Evolutionary conservation across 192 early-diverging fungal species (phyloP), one percentile per base, ranked within the genome.

Genomic region (Coemansia sp.): DNA sequence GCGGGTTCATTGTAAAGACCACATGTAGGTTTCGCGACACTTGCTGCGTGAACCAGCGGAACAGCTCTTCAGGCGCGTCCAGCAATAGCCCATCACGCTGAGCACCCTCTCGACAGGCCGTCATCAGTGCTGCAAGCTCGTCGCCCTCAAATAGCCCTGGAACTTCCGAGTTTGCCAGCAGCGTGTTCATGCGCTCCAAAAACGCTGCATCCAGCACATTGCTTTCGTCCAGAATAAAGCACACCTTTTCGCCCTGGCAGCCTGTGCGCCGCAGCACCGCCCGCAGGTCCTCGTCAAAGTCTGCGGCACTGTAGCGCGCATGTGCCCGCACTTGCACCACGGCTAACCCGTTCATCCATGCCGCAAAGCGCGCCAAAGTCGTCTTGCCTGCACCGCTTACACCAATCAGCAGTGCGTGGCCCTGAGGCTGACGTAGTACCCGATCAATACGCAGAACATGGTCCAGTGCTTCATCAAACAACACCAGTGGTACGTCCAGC

Each of bases 1-100:
- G 97, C 12, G 97, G 97, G 67, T 99, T 99, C 97, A 99, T 99
- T 11, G 97, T 99, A 62, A 99, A 98, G 11, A 99, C 94, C 21
- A 99, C 94, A 61, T 99, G 97, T 36, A 99, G 68, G 65, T 99
- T 99, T 47, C 85, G 85, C 83, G 88, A 90, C 45, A 99, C 93
- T 71, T 97, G 96, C 51, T 87, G 82, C 21, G 92, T 94, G 76
- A 99, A 98, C 96, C 96, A 98, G 54, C 91, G 90, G 80, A 96
- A 93, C 17, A 98, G 81, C 63, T 99, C 96, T 51, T 99, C 97
- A 40, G 79, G 72, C 12, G 94, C 89, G 63, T 98, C 95, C 18
- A 98, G 78, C 84, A 94, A 86, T 51, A 92, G 63, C 15, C 97
- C 97, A 51, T 99, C 95, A 16, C 91, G 76, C 45, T 91, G 85